Evolutionary conservation across 164 flowering plant genomes (phyloP), one percentile per base, ranked within the genome.

Genomic region (Berberis vulgaris): DNA sequence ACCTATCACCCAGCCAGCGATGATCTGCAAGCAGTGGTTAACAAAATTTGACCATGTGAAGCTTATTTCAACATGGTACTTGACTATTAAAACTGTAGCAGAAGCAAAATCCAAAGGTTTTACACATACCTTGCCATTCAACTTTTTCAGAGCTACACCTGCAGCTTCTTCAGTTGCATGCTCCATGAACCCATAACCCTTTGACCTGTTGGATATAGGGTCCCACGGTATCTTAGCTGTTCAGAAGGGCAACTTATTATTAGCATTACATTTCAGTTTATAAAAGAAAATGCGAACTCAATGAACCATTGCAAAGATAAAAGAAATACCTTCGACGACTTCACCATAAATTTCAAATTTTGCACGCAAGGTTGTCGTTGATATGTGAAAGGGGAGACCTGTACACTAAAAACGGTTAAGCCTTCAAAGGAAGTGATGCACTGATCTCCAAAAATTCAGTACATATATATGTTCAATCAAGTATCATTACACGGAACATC

Each of bases 1-100:
- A 64, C 83, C 87, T 66, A 90, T 94, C 97, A 88, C 86, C 92
- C 92, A 90, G 39, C 98, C 97, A 74, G 88, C 90, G 41, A 94
- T 94, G 70, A 94, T 87, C 98, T 90, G 85, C 77, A 78, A 61
- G 39, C 6, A 39, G 43, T 4, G 2, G 43, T 39, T 58, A 4
- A 46, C 54, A 52, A 52, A 7, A 10, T 2, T 10, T 5, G 3
- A 26, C 26, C 26, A 7, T 6, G 42, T 42, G 9, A 10, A 3
- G 5, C 6, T 58, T 46, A 39, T 42, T 7, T 5, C 6, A 2
- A 45, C 41, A 45, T 26, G 13, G 54, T 6, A 55, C n/a, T 26
- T 9, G 10, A 63, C 26, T 38, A 8, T 41, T 26, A 42, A 1
- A 38, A 5, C 11, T 43, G 40, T n/a, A 38, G 7, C 53, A n/a